Percentiles rank a stretch among this genome's conserved stretches.
Conservation (phyloP, 1,284 basidiomycete genomes). For the Malassezia nana region DNA sequence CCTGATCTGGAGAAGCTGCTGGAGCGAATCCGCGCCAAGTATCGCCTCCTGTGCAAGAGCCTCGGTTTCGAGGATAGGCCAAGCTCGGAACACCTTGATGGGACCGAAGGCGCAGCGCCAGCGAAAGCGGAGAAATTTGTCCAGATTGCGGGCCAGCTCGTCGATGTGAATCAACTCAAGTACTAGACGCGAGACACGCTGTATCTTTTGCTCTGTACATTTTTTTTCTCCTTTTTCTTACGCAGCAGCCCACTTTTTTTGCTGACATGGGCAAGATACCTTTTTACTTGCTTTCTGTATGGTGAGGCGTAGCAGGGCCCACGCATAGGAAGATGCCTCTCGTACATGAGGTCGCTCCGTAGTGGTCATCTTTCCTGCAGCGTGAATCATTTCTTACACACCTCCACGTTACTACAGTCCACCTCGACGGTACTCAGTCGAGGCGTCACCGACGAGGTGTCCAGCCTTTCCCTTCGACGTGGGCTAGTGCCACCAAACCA, state of each 20-base stretch:
- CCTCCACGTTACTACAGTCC: neutral
- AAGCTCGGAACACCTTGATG: neutral
- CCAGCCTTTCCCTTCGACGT: neutral
- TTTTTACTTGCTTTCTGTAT: neutral
- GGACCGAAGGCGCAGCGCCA: neutral
- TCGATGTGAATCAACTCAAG: conserved; percentile 11
- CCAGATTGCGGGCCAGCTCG: conserved; percentile 5
- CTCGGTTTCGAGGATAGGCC: conserved; percentile 53
- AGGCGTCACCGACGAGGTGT: neutral
- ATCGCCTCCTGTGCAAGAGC: conserved; percentile 71
- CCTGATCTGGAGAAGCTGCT: conserved; percentile 62
- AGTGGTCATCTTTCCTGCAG: neutral
- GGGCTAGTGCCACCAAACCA: neutral
- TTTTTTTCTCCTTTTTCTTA: neutral
- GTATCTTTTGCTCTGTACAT: neutral
- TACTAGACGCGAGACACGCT: neutral
- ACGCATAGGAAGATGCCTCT: too few species aligned
- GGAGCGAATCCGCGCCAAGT: conserved; percentile 73
- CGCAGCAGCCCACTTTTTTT: neutral
- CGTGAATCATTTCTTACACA: neutral
- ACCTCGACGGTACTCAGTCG: neutral
- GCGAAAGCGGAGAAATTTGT: neutral
- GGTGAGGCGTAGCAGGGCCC: too few species aligned
- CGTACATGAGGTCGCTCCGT: too few species aligned
- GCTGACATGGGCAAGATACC: conserved; percentile 2